These are phyloP conservation scores for Gynostemma pentaphyllum DNA, from an alignment of 306 rosid species.

Conservation along the genomic window DNA sequence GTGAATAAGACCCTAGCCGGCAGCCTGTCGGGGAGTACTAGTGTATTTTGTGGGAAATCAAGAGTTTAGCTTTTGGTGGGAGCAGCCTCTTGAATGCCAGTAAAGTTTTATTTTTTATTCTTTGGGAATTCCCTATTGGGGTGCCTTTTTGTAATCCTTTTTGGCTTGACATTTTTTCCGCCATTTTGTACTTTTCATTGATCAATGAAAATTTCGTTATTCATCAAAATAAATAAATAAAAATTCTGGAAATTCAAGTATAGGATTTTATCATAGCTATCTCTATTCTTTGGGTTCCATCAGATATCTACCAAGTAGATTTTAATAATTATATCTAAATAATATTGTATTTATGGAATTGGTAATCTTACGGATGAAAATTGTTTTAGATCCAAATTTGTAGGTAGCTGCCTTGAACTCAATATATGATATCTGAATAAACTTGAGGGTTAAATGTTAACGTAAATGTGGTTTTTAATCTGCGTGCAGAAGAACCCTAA, in stretches of 20 bases:
- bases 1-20: too few relatives aligned
- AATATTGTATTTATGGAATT: not conserved
- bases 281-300: not conserved
- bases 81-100: not conserved
- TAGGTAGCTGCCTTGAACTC: not conserved
- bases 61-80: too few relatives aligned
- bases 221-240: too few relatives aligned
- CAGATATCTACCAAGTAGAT: not conserved
- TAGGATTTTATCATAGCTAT: not conserved
- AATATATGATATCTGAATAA: not conserved
- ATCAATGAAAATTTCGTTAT: too few relatives aligned
- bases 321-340: not conserved
- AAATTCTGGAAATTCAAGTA: not conserved
- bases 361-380: not conserved
- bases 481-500: slow-evolving; percentile 72
- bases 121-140: too few relatives aligned
- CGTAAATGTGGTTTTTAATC: not conserved
- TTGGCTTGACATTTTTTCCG: too few relatives aligned
- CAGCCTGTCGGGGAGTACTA: not conserved
- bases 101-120: too few relatives aligned
- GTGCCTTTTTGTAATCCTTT: too few relatives aligned
- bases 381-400: not conserved
- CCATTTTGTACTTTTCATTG: too few relatives aligned
- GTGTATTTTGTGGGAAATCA: too few relatives aligned
- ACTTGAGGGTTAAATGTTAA: not conserved